Evolutionary conservation across 2,329 filamentous ascomycete species (phyloP).

Genomic region (Fusarium sp.): DNA sequence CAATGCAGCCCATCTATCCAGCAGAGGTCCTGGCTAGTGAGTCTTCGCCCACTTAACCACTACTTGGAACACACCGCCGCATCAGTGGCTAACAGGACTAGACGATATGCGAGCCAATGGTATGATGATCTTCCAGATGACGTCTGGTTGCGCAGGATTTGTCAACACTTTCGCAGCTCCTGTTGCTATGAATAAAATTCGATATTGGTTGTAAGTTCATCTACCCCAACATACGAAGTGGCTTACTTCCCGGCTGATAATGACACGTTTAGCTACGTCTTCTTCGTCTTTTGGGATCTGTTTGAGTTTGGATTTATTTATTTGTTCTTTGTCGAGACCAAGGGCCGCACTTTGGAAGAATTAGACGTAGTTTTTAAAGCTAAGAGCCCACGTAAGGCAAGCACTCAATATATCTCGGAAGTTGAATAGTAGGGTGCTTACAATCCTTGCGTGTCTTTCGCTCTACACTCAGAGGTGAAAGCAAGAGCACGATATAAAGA

Average conservation of each 20-base stretch:
- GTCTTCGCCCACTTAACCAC: accelerated
- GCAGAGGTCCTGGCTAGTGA: constrained; percentile 17
- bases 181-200: constrained; percentile 39
- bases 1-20: constrained; percentile 25
- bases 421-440: background rate
- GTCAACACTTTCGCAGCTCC: constrained; percentile 43
- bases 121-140: constrained; percentile 38
- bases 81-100: background rate
- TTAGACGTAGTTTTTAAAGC: background rate
- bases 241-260: no score
- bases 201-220: constrained; percentile 24
- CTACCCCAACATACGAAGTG: accelerated
- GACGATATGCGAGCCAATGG: constrained; percentile 44
- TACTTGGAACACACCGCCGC: background rate
- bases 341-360: constrained; percentile 4
- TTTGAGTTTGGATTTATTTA: constrained; percentile 15
- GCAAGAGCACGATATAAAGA: no score
- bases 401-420: background rate
- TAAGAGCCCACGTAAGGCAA: constrained; percentile 12
- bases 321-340: constrained; percentile 21
- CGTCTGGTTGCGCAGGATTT: constrained; percentile 29
- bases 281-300: constrained; percentile 25
- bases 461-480: no score
- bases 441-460: no score
- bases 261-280: background rate